Base-by-base conservation (phyloP, 306 rosid genomes). In the Cucurbita maxima region DNA sequence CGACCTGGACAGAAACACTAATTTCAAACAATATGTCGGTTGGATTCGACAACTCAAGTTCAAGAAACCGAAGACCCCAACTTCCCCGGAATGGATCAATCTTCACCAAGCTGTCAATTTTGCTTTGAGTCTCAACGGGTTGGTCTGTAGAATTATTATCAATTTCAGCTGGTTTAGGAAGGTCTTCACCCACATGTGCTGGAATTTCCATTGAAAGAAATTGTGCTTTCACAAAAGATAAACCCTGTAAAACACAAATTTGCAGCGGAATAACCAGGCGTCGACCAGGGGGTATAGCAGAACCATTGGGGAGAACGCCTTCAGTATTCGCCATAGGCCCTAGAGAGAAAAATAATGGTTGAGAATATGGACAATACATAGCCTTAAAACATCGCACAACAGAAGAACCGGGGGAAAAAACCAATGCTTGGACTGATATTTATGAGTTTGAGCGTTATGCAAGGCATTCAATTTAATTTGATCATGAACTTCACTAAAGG, bases 151-250 rank as follows among this genome's bases (percentile, higher is more conserved):
- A 83, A 66, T 63, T 58, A 53, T 79, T 58, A 77, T 82, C 84
- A 41, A 64, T 40, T 54, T 80, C 81, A 63, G 80, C 84, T 44
- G 83, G 75, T 71, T 74, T 83, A 3, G 92, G 91, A 86, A 95
- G 90, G 81, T 68, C 84, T 80, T 89, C 88, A 69, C 96, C 88
- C 71, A 95, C 92, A 61, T 87, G 88, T 41, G 97, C 99, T 69
- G 99, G 97, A 89, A 95, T 89, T 71, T 95, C 99, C 99, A 95
- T 91, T 19, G 96, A 91, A 75, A 95, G 97, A 82, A 95, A 84
- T 59, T 87, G 89, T 71, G 99, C 99, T 84, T 91, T 95, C 10
- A 91, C 96, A 74, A 89, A 88, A 63, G 96, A 95, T 84, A 95
- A 80, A 72, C 99, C 96, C 76, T 92, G 97, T 70, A 89, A 74